Percentiles rank a stretch among this genome's conserved stretches.
Conservation (phyloP, 345 rosid species). For the Citrus mangshanensis region DNA sequence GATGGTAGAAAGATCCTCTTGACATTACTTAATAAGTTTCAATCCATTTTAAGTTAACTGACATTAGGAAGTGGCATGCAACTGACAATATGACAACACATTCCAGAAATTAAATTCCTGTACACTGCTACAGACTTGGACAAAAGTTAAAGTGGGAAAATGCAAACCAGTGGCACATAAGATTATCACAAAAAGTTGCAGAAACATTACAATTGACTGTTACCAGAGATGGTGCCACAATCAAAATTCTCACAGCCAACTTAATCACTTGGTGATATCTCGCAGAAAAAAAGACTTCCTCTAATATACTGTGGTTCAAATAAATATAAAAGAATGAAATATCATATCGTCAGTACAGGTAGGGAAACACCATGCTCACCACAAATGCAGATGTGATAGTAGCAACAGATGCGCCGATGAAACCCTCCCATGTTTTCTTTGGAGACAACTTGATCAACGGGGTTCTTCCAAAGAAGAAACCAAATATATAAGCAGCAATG, state of each 20-base stretch:
- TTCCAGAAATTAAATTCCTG: background rate
- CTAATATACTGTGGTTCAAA: background rate
- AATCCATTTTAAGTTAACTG: background rate
- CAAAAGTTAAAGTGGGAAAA: background rate
- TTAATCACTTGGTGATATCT: background rate
- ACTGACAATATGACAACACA: background rate
- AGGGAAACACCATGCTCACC: slow-evolving; percentile 39
- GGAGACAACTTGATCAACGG: slow-evolving; percentile 95
- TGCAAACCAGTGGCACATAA: background rate
- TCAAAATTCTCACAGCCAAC: background rate
- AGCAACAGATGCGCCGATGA: slow-evolving; percentile 88
- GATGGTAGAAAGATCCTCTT: background rate
- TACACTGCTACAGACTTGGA: background rate
- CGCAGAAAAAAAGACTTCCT: background rate
- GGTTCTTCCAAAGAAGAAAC: slow-evolving; percentile 97
- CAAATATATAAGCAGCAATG: slow-evolving; percentile 76
- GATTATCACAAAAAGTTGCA: background rate
- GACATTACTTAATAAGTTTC: background rate
- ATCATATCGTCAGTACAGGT: background rate
- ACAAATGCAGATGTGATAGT: slow-evolving; percentile 88
- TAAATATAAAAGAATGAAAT: background rate
- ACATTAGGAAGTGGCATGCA: background rate
- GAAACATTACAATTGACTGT: background rate
- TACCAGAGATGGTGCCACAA: background rate
- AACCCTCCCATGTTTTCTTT: slow-evolving; percentile 99